Base-by-base conservation (phyloP, 73 alveolate species). In the Blepharisma japonicum region DNA sequence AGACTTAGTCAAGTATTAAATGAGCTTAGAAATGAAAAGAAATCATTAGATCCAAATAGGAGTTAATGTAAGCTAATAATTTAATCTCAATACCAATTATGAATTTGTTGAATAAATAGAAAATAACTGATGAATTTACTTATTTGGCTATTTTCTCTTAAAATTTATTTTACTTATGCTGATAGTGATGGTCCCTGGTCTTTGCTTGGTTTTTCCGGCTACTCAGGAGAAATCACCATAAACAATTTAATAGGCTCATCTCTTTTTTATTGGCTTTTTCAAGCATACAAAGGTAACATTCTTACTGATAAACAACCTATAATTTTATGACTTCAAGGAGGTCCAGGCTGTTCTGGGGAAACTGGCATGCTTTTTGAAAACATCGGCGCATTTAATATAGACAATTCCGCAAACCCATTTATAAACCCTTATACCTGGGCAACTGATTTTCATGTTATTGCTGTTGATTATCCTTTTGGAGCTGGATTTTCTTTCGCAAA, bases 261-360 rank as follows among this genome's bases (percentile, higher is more conserved):
- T 61, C 21, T 61, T 9, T 61, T 61, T 61, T 61, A 61, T 23
- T 61, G 77, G 77, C 21, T 23, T n/a, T 61, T 61, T 27, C 18
- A 20, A 11, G 11, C 77, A 61, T 9, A 11, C 4, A 14, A 61
- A 11, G 50, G 42, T 71, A 61, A 23, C 4, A 61, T 23, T 9
- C 55, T 18, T 4, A 51, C 49, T 1, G 77, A 27, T 91, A 25
- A 8, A 11, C 4, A 1, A n/a, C 42, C 77, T 23, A 18, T 27
- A 23, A 93, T 91, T 14, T 48, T 89, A 74, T 91, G 97, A 95
- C 86, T 91, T 5, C 83, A 88, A 45, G 97, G 97, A 46, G 97
- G 97, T 8, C 97, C 97, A 14, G 95, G 95, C 4, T 90, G 97
- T 68, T 83, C 97, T 38, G 81, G 92, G 5, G 83, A 83, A 32